These are phyloP conservation scores for Leptographium wingfieldii DNA, from an alignment of 2,329 filamentous ascomycete species.

Conservation along the genomic window DNA sequence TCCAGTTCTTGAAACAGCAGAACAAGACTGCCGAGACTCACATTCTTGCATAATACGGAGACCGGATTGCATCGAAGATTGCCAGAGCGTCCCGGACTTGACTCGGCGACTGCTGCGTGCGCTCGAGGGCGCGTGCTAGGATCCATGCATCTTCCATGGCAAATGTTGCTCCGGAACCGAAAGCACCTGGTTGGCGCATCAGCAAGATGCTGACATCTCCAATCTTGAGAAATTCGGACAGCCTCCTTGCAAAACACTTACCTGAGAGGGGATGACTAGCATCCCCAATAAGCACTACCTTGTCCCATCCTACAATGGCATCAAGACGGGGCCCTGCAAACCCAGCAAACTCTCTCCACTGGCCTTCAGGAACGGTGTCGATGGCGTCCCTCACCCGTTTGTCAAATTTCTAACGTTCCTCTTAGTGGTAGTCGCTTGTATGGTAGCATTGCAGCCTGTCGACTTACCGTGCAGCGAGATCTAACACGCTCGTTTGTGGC, in stretches of 20 bases:
- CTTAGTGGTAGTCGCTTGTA: no score
- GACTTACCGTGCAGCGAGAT: neutral
- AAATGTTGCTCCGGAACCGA: slow-evolving; percentile 1
- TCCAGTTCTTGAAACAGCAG: neutral
- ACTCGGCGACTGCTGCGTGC: neutral
- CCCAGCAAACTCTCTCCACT: neutral
- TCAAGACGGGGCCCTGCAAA: neutral
- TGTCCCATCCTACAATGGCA: neutral
- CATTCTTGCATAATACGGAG: neutral
- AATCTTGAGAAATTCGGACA: no score
- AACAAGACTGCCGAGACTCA: neutral
- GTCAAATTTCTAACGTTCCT: neutral
- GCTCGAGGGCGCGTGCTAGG: neutral
- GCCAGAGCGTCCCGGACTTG: neutral
- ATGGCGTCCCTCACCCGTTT: neutral
- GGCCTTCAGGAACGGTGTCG: neutral
- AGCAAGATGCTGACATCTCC: no score
- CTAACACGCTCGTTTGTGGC: neutral
- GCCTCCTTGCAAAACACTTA: neutral
- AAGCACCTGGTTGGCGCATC: neutral
- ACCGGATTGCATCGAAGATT: neutral
- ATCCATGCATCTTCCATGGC: slow-evolving; percentile 2
- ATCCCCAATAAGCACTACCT: slow-evolving; percentile 1
- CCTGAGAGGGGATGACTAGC: neutral
- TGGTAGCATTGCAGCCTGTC: no score